A percentile compares a stretch with the other conserved stretches of the same genome.
Evolutionary conservation across 345 rosid genomes (phyloP).

Genomic region (Eutrema yunnanense): DNA sequence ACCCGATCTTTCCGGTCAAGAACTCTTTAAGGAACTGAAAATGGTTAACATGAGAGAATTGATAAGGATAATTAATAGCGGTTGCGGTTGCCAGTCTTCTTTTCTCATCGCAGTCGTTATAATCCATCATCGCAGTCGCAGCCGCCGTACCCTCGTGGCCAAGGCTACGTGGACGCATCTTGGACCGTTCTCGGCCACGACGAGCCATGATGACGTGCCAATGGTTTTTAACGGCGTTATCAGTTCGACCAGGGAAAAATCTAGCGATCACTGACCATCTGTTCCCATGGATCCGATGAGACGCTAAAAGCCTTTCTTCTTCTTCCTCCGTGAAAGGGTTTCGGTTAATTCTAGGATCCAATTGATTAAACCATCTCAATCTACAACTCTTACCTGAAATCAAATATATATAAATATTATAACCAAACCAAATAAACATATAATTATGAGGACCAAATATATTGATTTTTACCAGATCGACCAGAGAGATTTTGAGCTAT

Average conservation of each 20-base stretch:
- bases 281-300: constrained; percentile 74
- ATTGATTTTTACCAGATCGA: constrained; percentile 61
- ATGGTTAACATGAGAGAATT: constrained; percentile 24
- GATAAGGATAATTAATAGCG: constrained; percentile 18
- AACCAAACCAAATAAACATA: neutral
- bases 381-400: constrained; percentile 86
- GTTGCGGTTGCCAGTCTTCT: constrained; percentile 8
- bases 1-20: constrained; percentile 17
- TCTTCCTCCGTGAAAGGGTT: constrained; percentile 76
- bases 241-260: constrained; percentile 83
- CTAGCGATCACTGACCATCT: constrained; percentile 93
- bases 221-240: constrained; percentile 93
- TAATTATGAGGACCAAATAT: neutral
- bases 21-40: constrained; percentile 27
- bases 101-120: neutral
- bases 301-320: constrained; percentile 64
- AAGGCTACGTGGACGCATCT: constrained; percentile 28
- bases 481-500: constrained; percentile 80
- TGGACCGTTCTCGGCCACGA: constrained; percentile 57
- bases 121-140: neutral
- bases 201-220: constrained; percentile 98
- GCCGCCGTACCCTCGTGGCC: constrained; percentile 7
- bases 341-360: constrained; percentile 85
- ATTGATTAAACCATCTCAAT: constrained; percentile 90
- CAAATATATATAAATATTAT: neutral